Conservation (phyloP, 2,329 filamentous ascomycete species). For the Furcasterigmium sp. region DNA sequence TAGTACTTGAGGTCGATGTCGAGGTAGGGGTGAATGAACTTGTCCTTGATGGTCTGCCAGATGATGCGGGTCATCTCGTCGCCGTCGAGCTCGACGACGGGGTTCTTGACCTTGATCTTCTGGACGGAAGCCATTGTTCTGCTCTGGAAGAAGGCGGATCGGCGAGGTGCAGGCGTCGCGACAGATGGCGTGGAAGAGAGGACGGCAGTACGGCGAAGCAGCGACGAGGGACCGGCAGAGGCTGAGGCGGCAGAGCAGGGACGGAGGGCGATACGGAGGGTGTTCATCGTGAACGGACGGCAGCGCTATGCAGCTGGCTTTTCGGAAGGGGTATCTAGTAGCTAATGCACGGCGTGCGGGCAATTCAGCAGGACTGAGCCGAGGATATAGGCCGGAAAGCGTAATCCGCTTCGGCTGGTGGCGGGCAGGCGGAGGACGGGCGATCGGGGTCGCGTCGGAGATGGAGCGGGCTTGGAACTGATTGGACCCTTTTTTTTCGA, state of each 20-base stretch:
- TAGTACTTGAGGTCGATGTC: conserved; percentile 99
- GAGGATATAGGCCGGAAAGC: background rate
- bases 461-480: background rate
- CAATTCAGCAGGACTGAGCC: background rate
- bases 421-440: background rate
- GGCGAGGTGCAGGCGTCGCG: conserved; percentile 10
- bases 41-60: conserved; percentile 99
- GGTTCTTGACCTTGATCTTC: conserved; percentile 99
- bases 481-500: background rate
- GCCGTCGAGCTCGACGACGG: conserved; percentile 94
- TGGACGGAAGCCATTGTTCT: conserved; percentile 50
- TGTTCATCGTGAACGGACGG: background rate
- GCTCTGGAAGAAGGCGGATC: conserved; percentile 11
- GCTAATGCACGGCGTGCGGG: background rate
- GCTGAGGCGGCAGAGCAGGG: conserved; percentile 6
- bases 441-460: background rate
- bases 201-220: conserved; percentile 9
- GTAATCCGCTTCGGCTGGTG: background rate
- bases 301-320: background rate
- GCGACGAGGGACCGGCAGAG: conserved; percentile 1
- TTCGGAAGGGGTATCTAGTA: conserved; percentile 1
- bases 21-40: conserved; percentile 94
- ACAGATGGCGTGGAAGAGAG: conserved; percentile 9
- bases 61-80: conserved; percentile 98
- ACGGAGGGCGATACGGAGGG: conserved; percentile 1